Conservation (phyloP, 257 asterid genomes). For the Gentiana macrophylla region DNA sequence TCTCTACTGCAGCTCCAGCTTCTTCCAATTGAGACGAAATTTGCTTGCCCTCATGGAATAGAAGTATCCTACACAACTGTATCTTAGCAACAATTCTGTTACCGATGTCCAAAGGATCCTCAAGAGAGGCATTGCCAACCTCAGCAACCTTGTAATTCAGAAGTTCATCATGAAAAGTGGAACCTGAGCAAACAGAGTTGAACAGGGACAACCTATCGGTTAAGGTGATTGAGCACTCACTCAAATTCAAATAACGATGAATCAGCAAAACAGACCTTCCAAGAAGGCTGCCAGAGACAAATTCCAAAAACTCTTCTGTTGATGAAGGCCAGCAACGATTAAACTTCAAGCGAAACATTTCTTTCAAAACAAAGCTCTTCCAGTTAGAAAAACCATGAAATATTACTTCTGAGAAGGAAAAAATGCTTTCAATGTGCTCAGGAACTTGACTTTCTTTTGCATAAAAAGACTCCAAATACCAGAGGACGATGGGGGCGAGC, state of each 20-base stretch:
- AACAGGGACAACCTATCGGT: constrained; percentile 45
- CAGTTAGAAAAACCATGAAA: constrained; percentile 46
- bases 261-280: constrained; percentile 48
- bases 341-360: constrained; percentile 32
- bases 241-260: constrained; percentile 26
- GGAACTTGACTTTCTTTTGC: constrained; percentile 34
- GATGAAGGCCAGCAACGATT: constrained; percentile 32
- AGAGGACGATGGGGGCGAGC: constrained; percentile 57
- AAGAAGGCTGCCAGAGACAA: constrained; percentile 56
- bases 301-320: constrained; percentile 32
- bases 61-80: constrained; percentile 47
- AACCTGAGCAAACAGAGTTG: constrained; percentile 44
- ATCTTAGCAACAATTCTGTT: constrained; percentile 62
- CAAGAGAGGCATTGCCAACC: constrained; percentile 29
- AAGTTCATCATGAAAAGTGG: constrained; percentile 35
- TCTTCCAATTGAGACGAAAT: constrained; percentile 19
- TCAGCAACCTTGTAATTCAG: constrained; percentile 36
- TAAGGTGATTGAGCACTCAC: constrained; percentile 29
- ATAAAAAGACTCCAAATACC: constrained; percentile 33
- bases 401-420: constrained; percentile 36
- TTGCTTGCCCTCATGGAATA: constrained; percentile 28
- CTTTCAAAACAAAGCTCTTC: constrained; percentile 41
- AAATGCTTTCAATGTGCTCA: constrained; percentile 30
- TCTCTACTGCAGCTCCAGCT: constrained; percentile 17
- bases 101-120: constrained; percentile 45